Evolutionary conservation across 805 yeast genomes (phyloP).

Genomic region (Kodamaea kaohsiungensis): DNA sequence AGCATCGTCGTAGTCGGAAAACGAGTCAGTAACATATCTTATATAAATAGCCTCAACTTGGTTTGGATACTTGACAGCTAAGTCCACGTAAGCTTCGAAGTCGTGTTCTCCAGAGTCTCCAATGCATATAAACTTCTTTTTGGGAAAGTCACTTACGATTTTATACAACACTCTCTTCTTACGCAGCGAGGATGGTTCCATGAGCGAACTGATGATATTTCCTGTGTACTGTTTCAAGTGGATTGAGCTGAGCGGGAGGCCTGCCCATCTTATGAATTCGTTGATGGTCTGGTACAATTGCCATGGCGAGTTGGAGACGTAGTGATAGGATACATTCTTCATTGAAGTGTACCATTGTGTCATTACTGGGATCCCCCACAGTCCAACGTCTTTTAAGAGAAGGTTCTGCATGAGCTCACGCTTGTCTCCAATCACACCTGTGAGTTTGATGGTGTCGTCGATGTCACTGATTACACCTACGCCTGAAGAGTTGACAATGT

Average conservation of each 20-base stretch:
- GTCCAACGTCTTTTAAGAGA: conserved; percentile 61
- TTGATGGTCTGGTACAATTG: conserved; percentile 68
- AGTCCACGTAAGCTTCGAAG: conserved; percentile 81
- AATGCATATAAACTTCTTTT: conserved; percentile 74
- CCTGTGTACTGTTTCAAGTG: conserved; percentile 90
- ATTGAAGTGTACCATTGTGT: conserved; percentile 60
- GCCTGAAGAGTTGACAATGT: conserved; percentile 48
- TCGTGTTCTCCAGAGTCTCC: conserved; percentile 98
- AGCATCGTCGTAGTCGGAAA: conserved; percentile 54
- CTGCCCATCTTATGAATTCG: conserved; percentile 54
- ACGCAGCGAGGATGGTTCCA: conserved; percentile 85
- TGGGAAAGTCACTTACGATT: conserved; percentile 71
- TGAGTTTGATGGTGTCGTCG: conserved; percentile 89
- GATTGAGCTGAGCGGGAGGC: conserved; percentile 77
- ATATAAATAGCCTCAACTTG: conserved; percentile 76
- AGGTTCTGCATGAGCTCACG: conserved; percentile 79
- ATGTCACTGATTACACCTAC: conserved; percentile 83
- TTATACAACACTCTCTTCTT: conserved; percentile 66
- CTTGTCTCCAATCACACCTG: conserved; percentile 90
- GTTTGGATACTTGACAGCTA: conserved; percentile 62
- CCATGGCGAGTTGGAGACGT: conserved; percentile 95
- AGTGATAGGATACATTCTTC: conserved; percentile 67
- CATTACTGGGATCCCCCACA: conserved; percentile 76
- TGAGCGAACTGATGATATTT: conserved; percentile 71
- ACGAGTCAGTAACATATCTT: conserved; percentile 69